A percentile compares a stretch with the other conserved stretches of the same genome.
Evolutionary conservation across 1,139 yeast genomes (phyloP).

Genomic region (Suhomyces taliae): DNA sequence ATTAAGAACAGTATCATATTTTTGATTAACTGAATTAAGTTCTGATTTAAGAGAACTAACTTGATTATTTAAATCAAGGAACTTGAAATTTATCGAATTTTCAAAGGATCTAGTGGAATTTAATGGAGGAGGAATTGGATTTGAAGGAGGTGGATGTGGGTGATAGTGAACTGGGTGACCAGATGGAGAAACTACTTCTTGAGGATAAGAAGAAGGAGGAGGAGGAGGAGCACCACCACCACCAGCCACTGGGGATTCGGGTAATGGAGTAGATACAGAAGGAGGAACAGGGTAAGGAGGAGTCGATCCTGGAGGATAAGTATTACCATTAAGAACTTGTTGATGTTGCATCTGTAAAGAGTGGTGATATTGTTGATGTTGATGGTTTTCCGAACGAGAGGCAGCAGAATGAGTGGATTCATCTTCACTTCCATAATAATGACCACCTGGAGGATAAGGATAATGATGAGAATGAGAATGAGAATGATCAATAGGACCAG

Average conservation of each 20-base stretch:
- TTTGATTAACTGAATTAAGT: constrained; percentile 36
- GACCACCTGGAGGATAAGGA: constrained; percentile 2
- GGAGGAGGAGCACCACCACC: no score
- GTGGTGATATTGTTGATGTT: constrained; percentile 18
- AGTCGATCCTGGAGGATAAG: background rate
- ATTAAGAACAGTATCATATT: constrained; percentile 46
- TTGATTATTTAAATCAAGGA: constrained; percentile 43
- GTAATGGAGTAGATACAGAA: constrained; percentile 5
- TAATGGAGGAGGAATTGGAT: constrained; percentile 15
- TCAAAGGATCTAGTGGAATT: constrained; percentile 22
- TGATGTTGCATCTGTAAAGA: constrained; percentile 13
- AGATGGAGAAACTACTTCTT: constrained; percentile 1
- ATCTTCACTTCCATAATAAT: constrained; percentile 5
- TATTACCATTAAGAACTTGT: constrained; percentile 2
- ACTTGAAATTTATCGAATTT: constrained; percentile 28
- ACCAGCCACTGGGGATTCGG: constrained; percentile 2
- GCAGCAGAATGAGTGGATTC: constrained; percentile 2
- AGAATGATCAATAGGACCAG: constrained; percentile 16
- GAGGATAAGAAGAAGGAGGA: constrained; percentile 5
- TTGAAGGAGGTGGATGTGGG: constrained; percentile 9
- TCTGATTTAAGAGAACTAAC: constrained; percentile 37
- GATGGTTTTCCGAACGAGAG: constrained; percentile 7
- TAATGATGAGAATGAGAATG: constrained; percentile 1
- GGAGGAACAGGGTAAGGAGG: constrained; percentile 1
- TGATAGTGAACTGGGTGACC: constrained; percentile 3